Conservation (phyloP, 352 stramenopile species). For the Phytophthora multivora region DNA sequence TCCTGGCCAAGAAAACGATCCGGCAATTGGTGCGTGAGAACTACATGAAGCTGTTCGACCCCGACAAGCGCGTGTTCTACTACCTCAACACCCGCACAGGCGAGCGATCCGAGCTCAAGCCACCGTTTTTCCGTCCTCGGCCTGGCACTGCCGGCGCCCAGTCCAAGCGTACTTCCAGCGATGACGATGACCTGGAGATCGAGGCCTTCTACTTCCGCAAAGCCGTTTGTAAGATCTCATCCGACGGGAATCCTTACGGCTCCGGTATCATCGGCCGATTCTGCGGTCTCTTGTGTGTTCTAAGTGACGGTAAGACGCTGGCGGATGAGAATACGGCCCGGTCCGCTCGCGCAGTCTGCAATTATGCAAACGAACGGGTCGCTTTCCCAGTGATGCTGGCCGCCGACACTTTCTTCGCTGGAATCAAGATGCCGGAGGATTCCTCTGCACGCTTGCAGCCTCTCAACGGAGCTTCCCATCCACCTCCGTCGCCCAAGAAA, state of each 20-base stretch:
- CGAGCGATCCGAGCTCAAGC: slow-evolving; percentile 43
- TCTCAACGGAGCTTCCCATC: slow-evolving; percentile 7
- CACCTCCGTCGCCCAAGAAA: slow-evolving; percentile 16
- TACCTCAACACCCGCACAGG: slow-evolving; percentile 70
- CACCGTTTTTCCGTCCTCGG: slow-evolving; percentile 47
- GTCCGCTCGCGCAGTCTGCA: slow-evolving; percentile 54
- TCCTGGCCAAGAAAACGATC: slow-evolving; percentile 44
- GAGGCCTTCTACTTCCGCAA: slow-evolving; percentile 72
- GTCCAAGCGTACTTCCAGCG: slow-evolving; percentile 1
- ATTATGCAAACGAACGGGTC: slow-evolving; percentile 47
- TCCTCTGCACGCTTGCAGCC: slow-evolving; percentile 10
- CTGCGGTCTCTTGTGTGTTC: slow-evolving; percentile 51
- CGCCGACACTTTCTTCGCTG: slow-evolving; percentile 56
- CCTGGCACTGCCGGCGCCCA: slow-evolving; percentile 11
- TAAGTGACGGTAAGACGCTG: slow-evolving; percentile 57
- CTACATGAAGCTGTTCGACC: slow-evolving; percentile 82
- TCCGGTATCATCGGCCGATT: slow-evolving; percentile 58
- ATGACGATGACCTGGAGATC: slow-evolving; percentile 58
- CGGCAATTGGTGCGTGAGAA: slow-evolving; percentile 56
- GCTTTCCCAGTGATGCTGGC: slow-evolving; percentile 55
- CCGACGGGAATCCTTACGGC: slow-evolving; percentile 45
- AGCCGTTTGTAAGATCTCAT: slow-evolving; percentile 64
- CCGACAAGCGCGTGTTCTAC: slow-evolving; percentile 54
- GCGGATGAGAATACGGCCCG: slow-evolving; percentile 40
- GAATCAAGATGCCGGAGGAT: slow-evolving; percentile 32